Conservation (phyloP, 2,329 filamentous ascomycete genomes). For the Fusarium palustre region DNA sequence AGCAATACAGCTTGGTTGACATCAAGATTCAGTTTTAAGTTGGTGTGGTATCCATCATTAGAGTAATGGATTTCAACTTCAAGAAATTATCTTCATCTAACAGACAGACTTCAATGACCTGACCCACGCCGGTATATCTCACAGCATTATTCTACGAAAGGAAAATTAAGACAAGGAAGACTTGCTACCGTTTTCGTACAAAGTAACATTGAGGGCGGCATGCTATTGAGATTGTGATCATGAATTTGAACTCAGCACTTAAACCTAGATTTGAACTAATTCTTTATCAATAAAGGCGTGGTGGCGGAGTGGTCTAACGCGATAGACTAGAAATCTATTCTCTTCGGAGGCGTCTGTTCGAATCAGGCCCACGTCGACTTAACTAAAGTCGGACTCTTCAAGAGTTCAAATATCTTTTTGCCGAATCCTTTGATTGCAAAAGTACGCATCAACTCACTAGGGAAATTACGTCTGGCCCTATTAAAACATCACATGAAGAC, state of each 20-base stretch:
- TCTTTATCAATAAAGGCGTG: constrained; percentile 29
- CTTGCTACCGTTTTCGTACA: not conserved
- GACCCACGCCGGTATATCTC: not conserved
- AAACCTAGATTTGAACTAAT: no score
- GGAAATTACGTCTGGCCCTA: not conserved
- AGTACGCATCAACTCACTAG: not conserved
- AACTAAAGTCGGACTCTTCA: not conserved
- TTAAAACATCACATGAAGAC: not conserved
- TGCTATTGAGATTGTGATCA: not conserved
- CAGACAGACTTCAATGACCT: not conserved
- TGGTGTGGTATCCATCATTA: no score
- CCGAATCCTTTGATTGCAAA: not conserved
- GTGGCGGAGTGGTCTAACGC: constrained; percentile 52
- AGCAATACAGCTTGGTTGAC: not conserved
- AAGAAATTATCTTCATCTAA: no score
- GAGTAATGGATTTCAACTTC: not conserved
- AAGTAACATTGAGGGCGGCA: not conserved
- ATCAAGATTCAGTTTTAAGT: not conserved
- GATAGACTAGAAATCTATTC: constrained; percentile 52
- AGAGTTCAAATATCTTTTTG: constrained; percentile 7
- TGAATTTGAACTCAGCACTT: no score
- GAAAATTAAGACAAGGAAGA: not conserved
- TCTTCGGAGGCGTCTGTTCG: constrained; percentile 51
- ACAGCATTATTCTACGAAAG: not conserved
- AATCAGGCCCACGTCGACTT: constrained; percentile 50